Evolutionary conservation across 2,329 filamentous ascomycete genomes (phyloP), one percentile per base, ranked within the genome.

Genomic region (Cercospora zeina): DNA sequence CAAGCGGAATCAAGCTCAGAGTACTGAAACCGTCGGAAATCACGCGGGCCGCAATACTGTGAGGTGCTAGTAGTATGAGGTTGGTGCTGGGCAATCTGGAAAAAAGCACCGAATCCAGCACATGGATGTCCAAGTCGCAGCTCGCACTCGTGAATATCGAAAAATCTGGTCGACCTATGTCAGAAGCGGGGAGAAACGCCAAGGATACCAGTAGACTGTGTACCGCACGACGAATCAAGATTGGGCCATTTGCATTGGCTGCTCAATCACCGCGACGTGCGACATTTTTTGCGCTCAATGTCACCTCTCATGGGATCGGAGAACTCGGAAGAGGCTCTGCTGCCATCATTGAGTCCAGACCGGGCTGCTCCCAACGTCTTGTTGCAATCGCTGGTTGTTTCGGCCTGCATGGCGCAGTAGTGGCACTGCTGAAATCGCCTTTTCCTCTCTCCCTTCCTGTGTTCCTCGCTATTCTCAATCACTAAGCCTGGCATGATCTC

Each of bases 401-500:
- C 49, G 24, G 42, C 42, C 13, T 47, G 49, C 49, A 53, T 34
- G 49, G 49, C 49, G 16, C 2, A 53, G 49, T 21, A 7, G 6
- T 53, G 49, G 16, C 49, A 33, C 9, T 53, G 49, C 30, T 34
- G n/a, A 4, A 5, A 11, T 21, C 19, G 11, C 30, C 10, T 7
- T 19, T 53, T 10, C 49, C 49, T 21, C 47, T 34, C 24, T 33
- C 42, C 21, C 9, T 1, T 19, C 13, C n/a, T 21, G 13, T 47
- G 5, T 16, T n/a, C 36, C 33, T 7, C 9, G 13, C 49, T 11
- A 7, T 31, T n/a, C 16, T 24, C 54, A 30, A 13, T 13, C 33
- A 39, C 24, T 42, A 19, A 51, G 37, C 34, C 33, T 42, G 57
- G 27, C 49, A 53, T 59, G 57, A 59, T 31, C 47, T 27, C 34